Conservation (phyloP, 1,139 yeast species). For the Yamadazyma triangularis region DNA sequence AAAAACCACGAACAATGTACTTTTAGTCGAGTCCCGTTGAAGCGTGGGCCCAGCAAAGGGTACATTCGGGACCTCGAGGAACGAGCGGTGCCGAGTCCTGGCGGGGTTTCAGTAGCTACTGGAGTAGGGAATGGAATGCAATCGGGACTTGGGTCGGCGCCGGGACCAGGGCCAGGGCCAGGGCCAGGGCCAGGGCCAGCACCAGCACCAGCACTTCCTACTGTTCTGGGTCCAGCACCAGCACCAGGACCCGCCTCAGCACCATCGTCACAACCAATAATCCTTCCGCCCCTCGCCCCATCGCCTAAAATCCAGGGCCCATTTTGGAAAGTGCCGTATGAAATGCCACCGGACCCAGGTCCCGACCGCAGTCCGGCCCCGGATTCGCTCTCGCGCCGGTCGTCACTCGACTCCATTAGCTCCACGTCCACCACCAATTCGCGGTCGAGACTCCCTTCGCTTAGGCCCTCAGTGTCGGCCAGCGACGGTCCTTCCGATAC, state of each 20-base stretch:
- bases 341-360: slow-evolving; percentile 29
- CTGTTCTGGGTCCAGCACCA: too few species aligned
- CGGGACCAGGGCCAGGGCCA: too few species aligned
- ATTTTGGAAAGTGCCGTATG: slow-evolving; percentile 50
- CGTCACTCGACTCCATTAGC: slow-evolving; percentile 33
- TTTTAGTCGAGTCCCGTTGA: slow-evolving; percentile 65
- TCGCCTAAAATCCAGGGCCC: slow-evolving; percentile 45
- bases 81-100: too few species aligned
- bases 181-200: too few species aligned
- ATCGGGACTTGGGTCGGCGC: too few species aligned
- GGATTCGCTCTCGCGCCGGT: slow-evolving; percentile 22
- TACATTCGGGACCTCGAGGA: slow-evolving; percentile 46
- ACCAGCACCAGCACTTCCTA: too few species aligned
- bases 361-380: slow-evolving; percentile 3
- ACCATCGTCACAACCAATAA: too few species aligned
- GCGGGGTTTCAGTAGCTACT: too few species aligned
- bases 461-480: slow-evolving; percentile 23
- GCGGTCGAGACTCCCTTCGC: slow-evolving; percentile 25
- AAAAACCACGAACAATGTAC: slow-evolving; percentile 54
- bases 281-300: too few species aligned
- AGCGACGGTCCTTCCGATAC: slow-evolving; percentile 21
- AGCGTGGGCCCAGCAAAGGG: slow-evolving; percentile 77
- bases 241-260: too few species aligned
- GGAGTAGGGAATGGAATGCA: too few species aligned
- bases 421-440: slow-evolving; percentile 16